Evolutionary conservation across 2,329 filamentous ascomycete genomes (phyloP).

Genomic region (Elsinoe perseae): DNA sequence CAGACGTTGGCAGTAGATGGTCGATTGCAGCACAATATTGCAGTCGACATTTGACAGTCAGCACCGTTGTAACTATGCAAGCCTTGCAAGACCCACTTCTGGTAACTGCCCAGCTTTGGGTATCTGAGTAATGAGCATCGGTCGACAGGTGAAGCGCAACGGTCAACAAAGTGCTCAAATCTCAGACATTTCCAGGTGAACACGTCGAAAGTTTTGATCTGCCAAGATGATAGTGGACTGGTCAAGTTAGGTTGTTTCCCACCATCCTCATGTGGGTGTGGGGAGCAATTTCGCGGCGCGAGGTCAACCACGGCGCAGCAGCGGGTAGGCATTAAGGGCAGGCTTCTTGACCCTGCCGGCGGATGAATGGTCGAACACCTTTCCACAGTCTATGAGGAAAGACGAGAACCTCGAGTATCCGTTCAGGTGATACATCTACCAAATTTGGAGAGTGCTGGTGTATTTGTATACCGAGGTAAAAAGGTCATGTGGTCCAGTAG

Average conservation of each 20-base stretch:
- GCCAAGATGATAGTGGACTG: not conserved
- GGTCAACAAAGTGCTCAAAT: not conserved
- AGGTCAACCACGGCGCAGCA: slow-evolving; percentile 2
- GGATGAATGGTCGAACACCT: not conserved
- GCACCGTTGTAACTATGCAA: not conserved
- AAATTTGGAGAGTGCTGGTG: no score
- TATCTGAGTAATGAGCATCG: not conserved
- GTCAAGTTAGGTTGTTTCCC: not conserved
- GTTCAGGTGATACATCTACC: no score
- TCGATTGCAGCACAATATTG: not conserved
- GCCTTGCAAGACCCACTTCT: not conserved
- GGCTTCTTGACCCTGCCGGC: not conserved
- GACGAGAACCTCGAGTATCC: not conserved
- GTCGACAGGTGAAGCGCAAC: not conserved
- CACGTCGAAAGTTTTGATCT: not conserved
- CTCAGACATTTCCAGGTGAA: not conserved
- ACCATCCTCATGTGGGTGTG: not conserved
- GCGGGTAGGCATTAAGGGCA: not conserved
- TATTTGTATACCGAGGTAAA: not conserved
- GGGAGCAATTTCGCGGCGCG: slow-evolving; percentile 6
- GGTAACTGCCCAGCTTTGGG: not conserved
- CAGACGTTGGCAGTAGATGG: not conserved
- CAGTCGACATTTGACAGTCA: not conserved
- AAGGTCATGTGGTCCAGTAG: not conserved
- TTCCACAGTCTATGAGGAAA: not conserved